These are phyloP conservation scores for Orbilia blumenaviensis DNA, from an alignment of 2,329 filamentous ascomycete genomes.

Conservation along the genomic window DNA sequence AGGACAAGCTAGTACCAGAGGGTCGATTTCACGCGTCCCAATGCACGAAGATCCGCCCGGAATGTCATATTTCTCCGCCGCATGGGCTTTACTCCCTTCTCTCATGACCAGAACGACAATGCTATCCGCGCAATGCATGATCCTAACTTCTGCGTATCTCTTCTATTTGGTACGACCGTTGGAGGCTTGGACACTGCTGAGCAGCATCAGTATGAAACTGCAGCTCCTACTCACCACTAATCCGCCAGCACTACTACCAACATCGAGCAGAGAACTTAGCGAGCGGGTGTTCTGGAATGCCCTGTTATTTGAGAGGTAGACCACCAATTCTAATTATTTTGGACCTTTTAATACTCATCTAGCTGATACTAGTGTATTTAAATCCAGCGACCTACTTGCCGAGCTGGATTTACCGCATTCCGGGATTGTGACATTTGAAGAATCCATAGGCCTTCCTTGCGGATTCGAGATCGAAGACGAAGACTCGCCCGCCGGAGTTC, in stretches of 20 bases:
- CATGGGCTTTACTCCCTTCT: constrained; percentile 78
- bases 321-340: constrained; percentile 53
- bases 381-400: constrained; percentile 72
- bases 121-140: constrained; percentile 79
- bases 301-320: constrained; percentile 74
- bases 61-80: constrained; percentile 80
- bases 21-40: constrained; percentile 77
- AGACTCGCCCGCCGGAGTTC: constrained; percentile 70
- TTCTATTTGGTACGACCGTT: constrained; percentile 83
- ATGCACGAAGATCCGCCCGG: constrained; percentile 77
- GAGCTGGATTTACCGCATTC: constrained; percentile 84
- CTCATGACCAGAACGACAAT: constrained; percentile 83
- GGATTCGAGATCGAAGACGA: constrained; percentile 77
- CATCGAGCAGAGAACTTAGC: constrained; percentile 75
- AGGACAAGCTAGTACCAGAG: constrained; percentile 77
- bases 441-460: constrained; percentile 78
- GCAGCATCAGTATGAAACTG: constrained; percentile 81
- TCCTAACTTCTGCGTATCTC: constrained; percentile 81
- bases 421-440: constrained; percentile 82
- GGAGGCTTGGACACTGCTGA: constrained; percentile 83
- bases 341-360: constrained; percentile 47
- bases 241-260: constrained; percentile 73
- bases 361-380: constrained; percentile 53
- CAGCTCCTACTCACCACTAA: constrained; percentile 77
- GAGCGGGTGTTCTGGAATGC: constrained; percentile 87